Evolutionary conservation across 371 early-diverging fungal species (phyloP), one percentile per base, ranked within the genome.

Genomic region (Enteropsectra breve): DNA sequence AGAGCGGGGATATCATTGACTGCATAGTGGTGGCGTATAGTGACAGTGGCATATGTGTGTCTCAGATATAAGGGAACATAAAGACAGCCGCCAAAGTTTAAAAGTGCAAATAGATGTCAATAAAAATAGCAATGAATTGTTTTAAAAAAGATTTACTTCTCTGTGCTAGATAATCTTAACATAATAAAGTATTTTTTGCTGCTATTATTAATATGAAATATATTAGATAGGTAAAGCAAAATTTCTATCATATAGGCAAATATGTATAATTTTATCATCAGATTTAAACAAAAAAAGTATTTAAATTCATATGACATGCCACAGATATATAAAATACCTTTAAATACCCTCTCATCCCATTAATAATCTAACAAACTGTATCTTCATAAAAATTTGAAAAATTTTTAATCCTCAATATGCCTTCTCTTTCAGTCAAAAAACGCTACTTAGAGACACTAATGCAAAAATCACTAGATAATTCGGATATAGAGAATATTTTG

Each of bases 401-500:
- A 40, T 18, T 40, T 50, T 23, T 23, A 21, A 18, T 23, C 21
- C 50, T 21, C 50, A 50, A 23, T 18, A 50, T 50, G 50, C 50
- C 50, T 50, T 13, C 50, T 6, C 24, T 50, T 18, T 11, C 50
- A 18, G 50, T 50, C 50, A 8, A 23, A 15, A 50, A 21, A 50
- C 11, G 11, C 8, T 11, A 11, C 6, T 50, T 50, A 6, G 11
- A 18, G 8, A 21, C 11, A 13, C 21, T 8, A 57, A 15, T 50
- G 13, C 18, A 26, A 50, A 50, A 50, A 40, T 11, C 11, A 11
- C 40, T 40, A 11, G 18, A 23, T 11, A 72, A 76, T 71, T 85
- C 87, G 47, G 89, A 90, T 71, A 91, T 94, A 83, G 86, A 88
- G 76, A 90, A 93, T 78, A 83, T 94, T 61, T 91, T 97, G 81